Conservation (phyloP, 2,329 filamentous ascomycete species). For the Rhexocercosporidium sp. region DNA sequence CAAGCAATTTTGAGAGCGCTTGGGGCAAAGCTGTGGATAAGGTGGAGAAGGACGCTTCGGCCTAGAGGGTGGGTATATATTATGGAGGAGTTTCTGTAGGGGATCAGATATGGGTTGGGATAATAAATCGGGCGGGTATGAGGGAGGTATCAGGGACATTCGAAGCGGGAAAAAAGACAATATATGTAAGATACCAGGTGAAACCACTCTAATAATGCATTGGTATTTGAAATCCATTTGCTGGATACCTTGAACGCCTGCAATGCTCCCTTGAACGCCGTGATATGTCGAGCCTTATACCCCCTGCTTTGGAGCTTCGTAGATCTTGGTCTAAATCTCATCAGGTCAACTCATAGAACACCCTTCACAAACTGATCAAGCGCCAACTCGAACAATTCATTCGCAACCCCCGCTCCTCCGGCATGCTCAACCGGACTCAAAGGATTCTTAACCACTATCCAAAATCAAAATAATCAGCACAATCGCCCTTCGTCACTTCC, state of each 20-base stretch:
- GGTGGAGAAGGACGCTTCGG: constrained; percentile 24
- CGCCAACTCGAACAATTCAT: constrained; percentile 73
- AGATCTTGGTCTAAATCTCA: background rate
- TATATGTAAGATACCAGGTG: constrained; percentile 33
- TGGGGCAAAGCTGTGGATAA: constrained; percentile 69
- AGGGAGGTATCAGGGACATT: background rate
- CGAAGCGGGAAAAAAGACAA: background rate
- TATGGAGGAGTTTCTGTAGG: constrained; percentile 6
- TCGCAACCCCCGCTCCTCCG: constrained; percentile 70
- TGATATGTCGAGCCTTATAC: constrained; percentile 15
- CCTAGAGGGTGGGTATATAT: constrained; percentile 4
- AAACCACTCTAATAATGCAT: constrained; percentile 18
- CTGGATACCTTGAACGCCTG: constrained; percentile 27
- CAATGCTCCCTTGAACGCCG: constrained; percentile 32
- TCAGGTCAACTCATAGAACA: constrained; percentile 48
- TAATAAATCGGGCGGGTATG: background rate
- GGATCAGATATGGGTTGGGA: constrained; percentile 21
- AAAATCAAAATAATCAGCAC: constrained; percentile 15
- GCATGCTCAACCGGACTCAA: constrained; percentile 71
- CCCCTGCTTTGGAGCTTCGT: background rate
- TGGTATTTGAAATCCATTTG: constrained; percentile 17
- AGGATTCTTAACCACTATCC: constrained; percentile 71
- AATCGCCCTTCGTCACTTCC: background rate
- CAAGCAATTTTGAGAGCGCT: constrained; percentile 66
- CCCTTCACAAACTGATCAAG: constrained; percentile 79